Base-by-base conservation (phyloP, 176 grass and related monocot species). In the Tillandsia fasciculata region DNA sequence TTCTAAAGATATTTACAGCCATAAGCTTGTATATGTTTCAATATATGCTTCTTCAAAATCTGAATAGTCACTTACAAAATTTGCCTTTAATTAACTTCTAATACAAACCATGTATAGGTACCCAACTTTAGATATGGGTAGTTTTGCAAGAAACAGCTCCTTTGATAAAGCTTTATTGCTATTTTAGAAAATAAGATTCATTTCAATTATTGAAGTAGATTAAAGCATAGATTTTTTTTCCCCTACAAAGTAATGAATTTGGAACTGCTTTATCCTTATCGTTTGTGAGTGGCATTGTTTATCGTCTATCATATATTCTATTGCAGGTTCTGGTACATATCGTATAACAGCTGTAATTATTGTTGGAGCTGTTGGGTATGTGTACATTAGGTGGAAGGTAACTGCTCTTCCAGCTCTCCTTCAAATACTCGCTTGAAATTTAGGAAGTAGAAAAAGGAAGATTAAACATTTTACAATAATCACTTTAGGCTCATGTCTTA, bases 341-440 rank as follows among this genome's bases (percentile, higher is more conserved):
- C 73, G 77, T 73, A 76, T 87, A 70, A 87, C 78, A 69, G 67
- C 81, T 77, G n/a, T 92, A 63, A 84, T 88, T 49, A 71, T 85
- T 81, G 49, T 91, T 68, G 88, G 92, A 66, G 76, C 83, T 84
- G 70, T 89, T 68, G 92, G 92, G 76, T 96, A 96, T 87, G 64
- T 82, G 33, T 87, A 72, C 74, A 90, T 96, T 68, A 86, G 79
- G 74, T 96, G 93, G 93, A 96, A 96, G 88, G 92, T 96, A 78
- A 64, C 49, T 47, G 2, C 67, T 22, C 52, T 8, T 3, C 17
- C 53, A 51, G 26, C 14, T 12, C 10, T 17, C 9, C 0, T 42
- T 52, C 12, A 51, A 23, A 29, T 29, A 27, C 0, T 42, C 4
- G 33, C 33, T 42, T 27, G 5, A 27, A 20, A 47, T 64, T n/a